Evolutionary conservation across 176 grass and related monocot species (phyloP).

Genomic region (Secale cereale): DNA sequence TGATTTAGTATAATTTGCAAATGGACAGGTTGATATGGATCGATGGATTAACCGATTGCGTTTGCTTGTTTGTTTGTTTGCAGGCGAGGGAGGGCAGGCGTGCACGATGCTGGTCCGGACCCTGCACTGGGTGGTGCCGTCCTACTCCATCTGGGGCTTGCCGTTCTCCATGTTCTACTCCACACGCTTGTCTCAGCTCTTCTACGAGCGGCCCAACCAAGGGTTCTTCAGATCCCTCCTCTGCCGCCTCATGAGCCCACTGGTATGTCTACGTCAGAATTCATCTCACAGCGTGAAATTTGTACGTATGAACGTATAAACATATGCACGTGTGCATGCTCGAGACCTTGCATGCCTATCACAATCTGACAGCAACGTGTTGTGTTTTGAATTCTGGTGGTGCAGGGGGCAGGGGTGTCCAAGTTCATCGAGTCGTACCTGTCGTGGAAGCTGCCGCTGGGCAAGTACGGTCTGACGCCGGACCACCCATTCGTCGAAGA

Average conservation of each 20-base stretch:
- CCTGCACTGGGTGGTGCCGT: constrained; percentile 91
- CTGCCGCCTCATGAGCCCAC: constrained; percentile 57
- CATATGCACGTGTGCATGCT: constrained; percentile 4
- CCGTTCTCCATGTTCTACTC: constrained; percentile 97
- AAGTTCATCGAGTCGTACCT: constrained; percentile 97
- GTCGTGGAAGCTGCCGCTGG: constrained; percentile 80
- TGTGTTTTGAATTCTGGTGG: neutral
- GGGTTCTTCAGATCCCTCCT: constrained; percentile 59
- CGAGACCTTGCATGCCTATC: neutral
- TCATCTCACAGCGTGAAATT: neutral
- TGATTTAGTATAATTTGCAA: neutral
- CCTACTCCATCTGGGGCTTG: constrained; percentile 95
- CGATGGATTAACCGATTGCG: no score
- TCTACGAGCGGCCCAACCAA: constrained; percentile 81
- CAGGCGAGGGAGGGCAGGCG: constrained; percentile 61
- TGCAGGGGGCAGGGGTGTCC: constrained; percentile 67
- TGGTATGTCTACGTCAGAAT: constrained; percentile 54
- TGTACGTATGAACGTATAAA: neutral
- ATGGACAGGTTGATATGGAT: neutral
- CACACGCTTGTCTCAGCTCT: constrained; percentile 76
- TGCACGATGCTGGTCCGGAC: constrained; percentile 94
- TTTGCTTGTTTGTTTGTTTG: neutral
- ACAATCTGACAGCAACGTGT: neutral
- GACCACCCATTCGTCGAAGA: constrained; percentile 95
- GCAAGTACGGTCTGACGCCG: constrained; percentile 76